Conservation (phyloP, 2,329 filamentous ascomycete genomes). For the Leptographium wingfieldii region DNA sequence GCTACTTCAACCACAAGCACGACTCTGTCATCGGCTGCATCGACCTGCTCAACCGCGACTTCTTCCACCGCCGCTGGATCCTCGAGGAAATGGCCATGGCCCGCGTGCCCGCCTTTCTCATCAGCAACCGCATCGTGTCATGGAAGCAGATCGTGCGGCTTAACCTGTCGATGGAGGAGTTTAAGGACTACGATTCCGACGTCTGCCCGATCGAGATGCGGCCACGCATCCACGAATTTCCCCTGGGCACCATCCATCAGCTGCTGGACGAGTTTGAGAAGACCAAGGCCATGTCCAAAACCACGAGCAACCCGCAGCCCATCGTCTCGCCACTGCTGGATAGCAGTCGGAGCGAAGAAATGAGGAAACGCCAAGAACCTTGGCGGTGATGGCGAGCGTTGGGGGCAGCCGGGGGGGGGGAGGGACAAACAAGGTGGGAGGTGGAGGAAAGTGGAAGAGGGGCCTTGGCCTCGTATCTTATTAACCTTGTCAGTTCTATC, state of each 20-base stretch:
- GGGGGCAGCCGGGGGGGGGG: no score
- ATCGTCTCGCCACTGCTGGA: no score
- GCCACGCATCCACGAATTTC: not conserved
- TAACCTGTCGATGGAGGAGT: constrained; percentile 1
- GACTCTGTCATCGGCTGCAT: not conserved
- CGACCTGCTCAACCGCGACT: not conserved
- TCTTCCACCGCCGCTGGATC: not conserved
- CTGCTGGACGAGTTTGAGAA: not conserved
- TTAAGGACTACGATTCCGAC: not conserved
- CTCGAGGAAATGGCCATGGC: constrained; percentile 3
- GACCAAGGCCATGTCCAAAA: not conserved
- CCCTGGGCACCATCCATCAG: not conserved
- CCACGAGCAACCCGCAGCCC: no score
- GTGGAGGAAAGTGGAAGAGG: no score
- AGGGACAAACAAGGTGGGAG: no score
- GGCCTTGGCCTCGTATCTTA: no score
- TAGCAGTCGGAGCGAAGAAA: no score
- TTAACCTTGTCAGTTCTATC: no score
- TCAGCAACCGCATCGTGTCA: not conserved
- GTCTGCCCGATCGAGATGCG: not conserved
- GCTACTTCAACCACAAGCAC: not conserved
- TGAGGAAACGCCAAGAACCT: no score
- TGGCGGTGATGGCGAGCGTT: no score
- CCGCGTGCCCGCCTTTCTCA: not conserved
- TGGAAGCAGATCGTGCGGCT: constrained; percentile 1